Percentiles rank a stretch among this genome's conserved stretches.
Conservation (phyloP, 2,329 filamentous ascomycete genomes). For the Alternaria novae-zelandiae region DNA sequence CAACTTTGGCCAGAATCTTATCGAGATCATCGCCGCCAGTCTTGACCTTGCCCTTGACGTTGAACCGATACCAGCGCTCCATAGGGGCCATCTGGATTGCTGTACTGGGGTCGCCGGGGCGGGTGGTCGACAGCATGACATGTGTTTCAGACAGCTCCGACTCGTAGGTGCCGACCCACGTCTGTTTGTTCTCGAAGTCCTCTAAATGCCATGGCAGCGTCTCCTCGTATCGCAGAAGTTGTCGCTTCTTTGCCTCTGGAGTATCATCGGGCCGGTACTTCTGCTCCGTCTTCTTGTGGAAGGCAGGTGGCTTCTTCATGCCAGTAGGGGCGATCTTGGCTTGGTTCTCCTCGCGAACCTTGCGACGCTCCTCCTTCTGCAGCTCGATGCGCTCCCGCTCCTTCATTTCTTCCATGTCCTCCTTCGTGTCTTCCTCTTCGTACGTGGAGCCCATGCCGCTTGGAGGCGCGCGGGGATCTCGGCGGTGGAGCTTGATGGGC, state of each 20-base stretch:
- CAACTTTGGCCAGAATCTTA: constrained; percentile 76
- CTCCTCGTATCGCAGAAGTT: constrained; percentile 82
- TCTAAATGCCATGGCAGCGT: constrained; percentile 96
- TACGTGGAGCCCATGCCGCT: constrained; percentile 47
- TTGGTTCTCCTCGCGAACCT: constrained; percentile 83
- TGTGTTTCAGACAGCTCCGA: constrained; percentile 81
- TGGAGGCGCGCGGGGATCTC: constrained; percentile 75
- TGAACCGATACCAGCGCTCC: constrained; percentile 95
- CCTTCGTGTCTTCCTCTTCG: constrained; percentile 64
- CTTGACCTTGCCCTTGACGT: constrained; percentile 75
- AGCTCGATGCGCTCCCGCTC: constrained; percentile 65
- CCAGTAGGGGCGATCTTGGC: constrained; percentile 90
- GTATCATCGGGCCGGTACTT: constrained; percentile 82
- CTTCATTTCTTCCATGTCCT: constrained; percentile 70
- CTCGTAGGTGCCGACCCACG: constrained; percentile 92
- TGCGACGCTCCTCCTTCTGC: constrained; percentile 77
- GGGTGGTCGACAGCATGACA: constrained; percentile 72
- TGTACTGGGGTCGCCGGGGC: constrained; percentile 61
- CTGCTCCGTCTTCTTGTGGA: constrained; percentile 82
- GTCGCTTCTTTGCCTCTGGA: constrained; percentile 71
- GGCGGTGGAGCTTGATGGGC: constrained; percentile 86
- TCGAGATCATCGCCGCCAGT: constrained; percentile 87
- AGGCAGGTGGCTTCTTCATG: constrained; percentile 68
- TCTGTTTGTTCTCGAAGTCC: constrained; percentile 93
- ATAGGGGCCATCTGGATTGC: constrained; percentile 83